Percentiles rank a stretch among this genome's conserved stretches.
phyloP scores from a whole-genome alignment of 2,329 filamentous ascomycete genomes.

The Talaromyces sp. region DNA sequence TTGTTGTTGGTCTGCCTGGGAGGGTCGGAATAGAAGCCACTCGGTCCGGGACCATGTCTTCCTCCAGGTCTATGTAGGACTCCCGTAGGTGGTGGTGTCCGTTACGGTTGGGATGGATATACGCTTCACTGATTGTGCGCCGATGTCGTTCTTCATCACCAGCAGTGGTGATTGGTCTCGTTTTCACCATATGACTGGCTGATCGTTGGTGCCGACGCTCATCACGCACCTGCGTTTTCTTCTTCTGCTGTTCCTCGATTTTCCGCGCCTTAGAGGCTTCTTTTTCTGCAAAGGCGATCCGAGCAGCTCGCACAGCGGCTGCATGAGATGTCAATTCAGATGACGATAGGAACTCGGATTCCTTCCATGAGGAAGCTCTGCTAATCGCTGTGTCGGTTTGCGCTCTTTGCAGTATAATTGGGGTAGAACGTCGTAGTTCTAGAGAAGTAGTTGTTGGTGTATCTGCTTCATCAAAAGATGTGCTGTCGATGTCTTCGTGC shows the following conservation, averaged over 20 bases:
- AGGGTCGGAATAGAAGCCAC: neutral
- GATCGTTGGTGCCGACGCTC: constrained; percentile 43
- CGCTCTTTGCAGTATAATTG: constrained; percentile 10
- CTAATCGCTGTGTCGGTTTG: constrained; percentile 13
- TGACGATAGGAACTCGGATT: constrained; percentile 41
- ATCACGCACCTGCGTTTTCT: constrained; percentile 46
- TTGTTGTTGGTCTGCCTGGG: neutral
- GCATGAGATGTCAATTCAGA: constrained; percentile 53
- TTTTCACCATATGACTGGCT: constrained; percentile 23
- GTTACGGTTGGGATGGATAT: neutral
- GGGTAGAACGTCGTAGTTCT: constrained; percentile 22
- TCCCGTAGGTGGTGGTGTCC: neutral
- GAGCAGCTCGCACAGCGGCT: constrained; percentile 54
- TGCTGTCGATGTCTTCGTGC: constrained; percentile 42
- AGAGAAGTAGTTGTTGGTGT: constrained; percentile 25
- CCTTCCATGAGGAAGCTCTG: constrained; percentile 12
- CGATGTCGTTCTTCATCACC: constrained; percentile 22
- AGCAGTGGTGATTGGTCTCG: constrained; percentile 18
- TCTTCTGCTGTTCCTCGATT: constrained; percentile 49
- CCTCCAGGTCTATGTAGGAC: constrained; percentile 5
- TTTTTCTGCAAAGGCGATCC: constrained; percentile 57
- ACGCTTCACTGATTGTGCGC: constrained; percentile 10
- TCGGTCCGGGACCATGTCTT: neutral
- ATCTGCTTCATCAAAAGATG: constrained; percentile 47
- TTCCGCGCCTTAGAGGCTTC: constrained; percentile 56